Conservation (phyloP, 345 rosid genomes). For the Hypericum androsaemum region DNA sequence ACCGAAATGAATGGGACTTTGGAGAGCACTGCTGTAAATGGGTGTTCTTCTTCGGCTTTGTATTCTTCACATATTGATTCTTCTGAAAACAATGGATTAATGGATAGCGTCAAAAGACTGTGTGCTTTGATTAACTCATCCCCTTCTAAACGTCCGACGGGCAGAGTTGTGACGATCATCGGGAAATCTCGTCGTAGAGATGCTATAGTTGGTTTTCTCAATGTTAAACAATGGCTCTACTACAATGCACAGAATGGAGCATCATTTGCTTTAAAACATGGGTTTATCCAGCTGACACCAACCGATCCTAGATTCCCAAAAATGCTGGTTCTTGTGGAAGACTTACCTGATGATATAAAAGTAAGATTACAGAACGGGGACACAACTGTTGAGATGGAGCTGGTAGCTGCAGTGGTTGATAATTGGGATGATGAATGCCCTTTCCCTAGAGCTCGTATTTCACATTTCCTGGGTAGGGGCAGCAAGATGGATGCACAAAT, state of each 20-base stretch:
- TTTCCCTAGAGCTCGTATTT: constrained; percentile 45
- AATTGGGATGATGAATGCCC: constrained; percentile 61
- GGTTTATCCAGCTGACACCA: constrained; percentile 47
- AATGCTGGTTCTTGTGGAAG: constrained; percentile 43
- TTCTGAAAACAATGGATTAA: constrained; percentile 23
- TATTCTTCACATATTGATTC: constrained; percentile 18
- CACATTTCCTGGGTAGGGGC: constrained; percentile 57
- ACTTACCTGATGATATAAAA: constrained; percentile 52
- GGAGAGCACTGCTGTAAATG: constrained; percentile 16
- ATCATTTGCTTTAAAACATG: constrained; percentile 25
- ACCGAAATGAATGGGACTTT: constrained; percentile 11
- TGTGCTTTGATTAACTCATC: constrained; percentile 39
- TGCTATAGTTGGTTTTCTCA: constrained; percentile 64
- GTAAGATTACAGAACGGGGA: constrained; percentile 56
- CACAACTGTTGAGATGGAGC: constrained; percentile 52
- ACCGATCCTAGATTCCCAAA: constrained; percentile 62
- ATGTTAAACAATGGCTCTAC: constrained; percentile 49
- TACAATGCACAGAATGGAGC: constrained; percentile 28
- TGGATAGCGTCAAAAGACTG: constrained; percentile 39
- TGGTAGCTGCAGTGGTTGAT: constrained; percentile 59
- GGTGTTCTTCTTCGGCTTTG: constrained; percentile 18
- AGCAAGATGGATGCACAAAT: constrained; percentile 57
- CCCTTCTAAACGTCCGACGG: constrained; percentile 77
- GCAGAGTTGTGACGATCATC: constrained; percentile 60
- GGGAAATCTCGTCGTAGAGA: constrained; percentile 56